A percentile compares a stretch with the other conserved stretches of the same genome.
Conservation (phyloP, 2,329 filamentous ascomycete species). For the Cercospora sojina region DNA sequence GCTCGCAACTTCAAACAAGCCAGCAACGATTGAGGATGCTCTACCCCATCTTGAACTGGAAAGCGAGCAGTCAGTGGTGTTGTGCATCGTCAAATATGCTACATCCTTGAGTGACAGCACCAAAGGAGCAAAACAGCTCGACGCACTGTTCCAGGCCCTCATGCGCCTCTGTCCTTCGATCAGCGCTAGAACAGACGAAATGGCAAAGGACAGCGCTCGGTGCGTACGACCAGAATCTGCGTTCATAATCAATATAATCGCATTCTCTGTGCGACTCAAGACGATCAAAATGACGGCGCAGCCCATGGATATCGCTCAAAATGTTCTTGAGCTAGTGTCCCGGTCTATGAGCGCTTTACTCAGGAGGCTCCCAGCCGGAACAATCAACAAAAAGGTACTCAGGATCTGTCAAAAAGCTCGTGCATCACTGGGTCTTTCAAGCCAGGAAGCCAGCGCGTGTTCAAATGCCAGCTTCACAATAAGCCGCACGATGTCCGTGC, state of each 20-base stretch:
- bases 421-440: background rate
- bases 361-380: constrained; percentile 16
- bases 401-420: constrained; percentile 10
- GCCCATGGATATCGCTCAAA: constrained; percentile 59
- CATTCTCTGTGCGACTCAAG: constrained; percentile 59
- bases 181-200: constrained; percentile 61
- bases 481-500: constrained; percentile 19
- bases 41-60: constrained; percentile 57
- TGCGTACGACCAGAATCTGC: constrained; percentile 58
- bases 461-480: constrained; percentile 14
- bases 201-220: constrained; percentile 54
- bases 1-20: constrained; percentile 60
- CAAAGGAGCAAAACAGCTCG: constrained; percentile 65
- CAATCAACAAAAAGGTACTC: constrained; percentile 2
- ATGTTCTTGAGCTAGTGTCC: constrained; percentile 64
- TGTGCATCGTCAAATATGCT: constrained; percentile 54
- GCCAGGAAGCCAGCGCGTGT: background rate
- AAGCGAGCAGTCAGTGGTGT: constrained; percentile 57
- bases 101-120: constrained; percentile 48
- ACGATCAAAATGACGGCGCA: constrained; percentile 67
- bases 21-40: constrained; percentile 58
- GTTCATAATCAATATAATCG: constrained; percentile 64
- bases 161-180: constrained; percentile 66
- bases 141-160: constrained; percentile 63
- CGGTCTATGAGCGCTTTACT: constrained; percentile 62